Base-by-base conservation (phyloP, 2,329 filamentous ascomycete genomes). In the Peltaster fructicola region DNA sequence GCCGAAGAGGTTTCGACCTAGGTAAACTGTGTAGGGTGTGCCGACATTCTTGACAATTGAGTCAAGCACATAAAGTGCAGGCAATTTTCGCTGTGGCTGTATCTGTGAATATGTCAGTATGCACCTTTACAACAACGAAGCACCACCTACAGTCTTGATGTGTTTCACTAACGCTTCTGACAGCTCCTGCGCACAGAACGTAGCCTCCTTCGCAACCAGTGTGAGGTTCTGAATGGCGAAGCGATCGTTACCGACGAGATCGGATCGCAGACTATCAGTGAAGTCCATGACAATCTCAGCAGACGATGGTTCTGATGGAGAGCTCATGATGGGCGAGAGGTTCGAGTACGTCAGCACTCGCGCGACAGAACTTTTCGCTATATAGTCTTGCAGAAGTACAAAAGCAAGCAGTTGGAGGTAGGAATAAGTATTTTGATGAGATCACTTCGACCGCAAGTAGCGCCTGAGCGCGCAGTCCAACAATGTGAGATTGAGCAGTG, bases 31-130 rank as follows among this genome's bases (percentile, higher is more conserved):
- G 53, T 98, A 98, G 6, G 88, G 88, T 1, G 85, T 93, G 32
- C 88, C 88, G 33, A 98, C 82, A 59, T 98, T 95, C 55, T 98
- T 98, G 47, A 91, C 84, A 33, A 98, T 85, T 9, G 85, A 95
- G 55, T 98, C 88, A 45, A 98, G 73, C 37, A 98, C 80, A 54
- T 95, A 98, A 14, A 98, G 65, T n/a, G 88, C 81, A 10, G 88
- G 84, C 3, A 98, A 61, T 47, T 95, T 98, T 51, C 82, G 84
- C 32, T 71, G 66, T 18, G 88, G 82, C 22, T 81, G 69, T 27
- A 77, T 80, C 88, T 98, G 16, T 13, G 8, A 14, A 6, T 24
- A 14, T 21, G 20, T 20, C 17, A 13, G 11, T 13, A 20, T 21
- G 41, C 36, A 39, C 38, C 30, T 37, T 32, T 37, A 31, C n/a